Evolutionary conservation across 2,329 filamentous ascomycete genomes (phyloP).

Genomic region (Xylaria sp.): DNA sequence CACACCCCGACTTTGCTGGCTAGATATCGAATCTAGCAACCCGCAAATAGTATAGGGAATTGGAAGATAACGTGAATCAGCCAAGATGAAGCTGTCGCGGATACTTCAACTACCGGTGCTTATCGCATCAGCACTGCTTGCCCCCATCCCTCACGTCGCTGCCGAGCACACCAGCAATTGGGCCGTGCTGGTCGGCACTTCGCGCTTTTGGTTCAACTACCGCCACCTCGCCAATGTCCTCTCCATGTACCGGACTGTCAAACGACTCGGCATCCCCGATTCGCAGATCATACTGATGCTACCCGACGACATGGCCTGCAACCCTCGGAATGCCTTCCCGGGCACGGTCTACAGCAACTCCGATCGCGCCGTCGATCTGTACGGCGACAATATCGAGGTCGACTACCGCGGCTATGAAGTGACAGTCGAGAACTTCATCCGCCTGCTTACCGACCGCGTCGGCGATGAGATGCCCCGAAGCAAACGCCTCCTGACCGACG

Average conservation of each 20-base stretch:
- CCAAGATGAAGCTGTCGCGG: slow-evolving; percentile 62
- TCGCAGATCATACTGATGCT: slow-evolving; percentile 99
- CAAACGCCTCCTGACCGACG: slow-evolving; percentile 93
- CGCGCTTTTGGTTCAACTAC: slow-evolving; percentile 99
- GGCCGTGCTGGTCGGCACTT: slow-evolving; percentile 98
- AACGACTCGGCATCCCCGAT: slow-evolving; percentile 96
- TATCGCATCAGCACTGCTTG: slow-evolving; percentile 60
- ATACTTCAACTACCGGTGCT: slow-evolving; percentile 60
- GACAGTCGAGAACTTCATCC: slow-evolving; percentile 98
- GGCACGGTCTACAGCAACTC: slow-evolving; percentile 99
- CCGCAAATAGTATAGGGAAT: neutral
- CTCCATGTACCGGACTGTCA: slow-evolving; percentile 96
- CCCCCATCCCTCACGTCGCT: slow-evolving; percentile 56
- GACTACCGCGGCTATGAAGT: slow-evolving; percentile 99
- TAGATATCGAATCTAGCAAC: neutral
- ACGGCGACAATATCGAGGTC: slow-evolving; percentile 98
- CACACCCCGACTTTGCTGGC: neutral
- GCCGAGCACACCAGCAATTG: slow-evolving; percentile 97
- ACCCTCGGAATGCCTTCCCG: slow-evolving; percentile 96
- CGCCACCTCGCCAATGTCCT: slow-evolving; percentile 97
- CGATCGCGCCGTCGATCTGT: slow-evolving; percentile 92
- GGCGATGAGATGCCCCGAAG: slow-evolving; percentile 94
- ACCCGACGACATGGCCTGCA: slow-evolving; percentile 99
- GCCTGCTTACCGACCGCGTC: slow-evolving; percentile 91
- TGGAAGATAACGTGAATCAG: neutral